phyloP scores from a whole-genome alignment of 257 asterid species.

The Solanum clarkiae region DNA sequence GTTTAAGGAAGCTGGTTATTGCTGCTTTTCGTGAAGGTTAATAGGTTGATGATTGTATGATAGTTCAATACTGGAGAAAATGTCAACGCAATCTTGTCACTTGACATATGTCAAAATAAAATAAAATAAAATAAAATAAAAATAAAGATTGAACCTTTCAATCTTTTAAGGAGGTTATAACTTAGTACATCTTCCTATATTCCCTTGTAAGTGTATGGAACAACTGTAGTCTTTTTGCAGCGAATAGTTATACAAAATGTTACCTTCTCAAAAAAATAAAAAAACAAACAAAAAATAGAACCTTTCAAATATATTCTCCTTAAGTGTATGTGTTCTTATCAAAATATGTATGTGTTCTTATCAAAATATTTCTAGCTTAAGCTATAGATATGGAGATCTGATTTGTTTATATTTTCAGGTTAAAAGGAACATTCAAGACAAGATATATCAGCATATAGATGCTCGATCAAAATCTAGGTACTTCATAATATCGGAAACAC shows the following conservation, averaged over 20 bases:
- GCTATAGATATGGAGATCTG: not conserved
- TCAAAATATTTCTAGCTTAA: not conserved
- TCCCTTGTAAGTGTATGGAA: too few relatives aligned
- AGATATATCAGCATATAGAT: constrained; percentile 34
- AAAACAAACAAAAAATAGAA: too few relatives aligned
- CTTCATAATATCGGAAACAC: not conserved
- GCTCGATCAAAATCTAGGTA: constrained; percentile 47
- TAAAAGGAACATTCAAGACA: constrained; percentile 25
- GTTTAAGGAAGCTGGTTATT: not conserved
- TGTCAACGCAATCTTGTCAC: not conserved
- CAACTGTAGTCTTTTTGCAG: too few relatives aligned
- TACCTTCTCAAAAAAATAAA: too few relatives aligned
- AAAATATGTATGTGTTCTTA: not conserved
- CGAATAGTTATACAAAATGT: too few relatives aligned
- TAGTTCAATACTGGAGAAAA: not conserved
- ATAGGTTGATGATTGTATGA: not conserved
- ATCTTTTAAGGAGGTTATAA: too few relatives aligned
- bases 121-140: too few relatives aligned
- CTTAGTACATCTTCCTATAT: too few relatives aligned
- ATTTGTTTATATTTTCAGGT: constrained; percentile 19
- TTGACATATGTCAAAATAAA: not conserved
- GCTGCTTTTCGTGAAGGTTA: not conserved
- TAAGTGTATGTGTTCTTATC: not conserved
- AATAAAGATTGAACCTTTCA: not conserved
- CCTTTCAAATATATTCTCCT: not conserved